Percentiles rank a stretch among this genome's conserved stretches.
These are phyloP conservation scores for Casuarina cunninghamiana DNA, from an alignment of 306 rosid genomes.

Conservation along the genomic window DNA sequence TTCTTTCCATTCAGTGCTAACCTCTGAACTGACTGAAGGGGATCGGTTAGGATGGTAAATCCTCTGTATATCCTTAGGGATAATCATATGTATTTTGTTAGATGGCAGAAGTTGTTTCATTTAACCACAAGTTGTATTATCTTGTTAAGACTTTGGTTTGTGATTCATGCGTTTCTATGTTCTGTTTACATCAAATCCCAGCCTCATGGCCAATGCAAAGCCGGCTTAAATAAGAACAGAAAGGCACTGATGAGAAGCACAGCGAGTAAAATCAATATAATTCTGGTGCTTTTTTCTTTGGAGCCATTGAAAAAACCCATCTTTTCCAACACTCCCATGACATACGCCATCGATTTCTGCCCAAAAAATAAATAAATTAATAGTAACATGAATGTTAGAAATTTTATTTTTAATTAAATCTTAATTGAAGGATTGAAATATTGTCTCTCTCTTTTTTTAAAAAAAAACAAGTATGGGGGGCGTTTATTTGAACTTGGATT, in stretches of 20 bases:
- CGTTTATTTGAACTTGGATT: too few relatives aligned
- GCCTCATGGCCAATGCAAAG: background rate
- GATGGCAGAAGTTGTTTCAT: slow-evolving; percentile 23
- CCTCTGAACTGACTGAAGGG: slow-evolving; percentile 30
- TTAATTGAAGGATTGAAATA: too few relatives aligned
- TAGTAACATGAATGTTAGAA: too few relatives aligned
- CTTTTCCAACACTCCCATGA: slow-evolving; percentile 22
- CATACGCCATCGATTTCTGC: slow-evolving; percentile 42
- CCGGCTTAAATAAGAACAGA: slow-evolving; percentile 19
- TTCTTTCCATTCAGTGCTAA: slow-evolving; percentile 35
- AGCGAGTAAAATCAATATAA: slow-evolving; percentile 18
- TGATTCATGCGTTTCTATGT: background rate
- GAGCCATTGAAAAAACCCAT: slow-evolving; percentile 16
- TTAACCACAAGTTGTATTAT: slow-evolving; percentile 20
- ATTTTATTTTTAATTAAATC: too few relatives aligned
- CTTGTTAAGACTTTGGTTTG: slow-evolving; percentile 4
- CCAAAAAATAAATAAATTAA: background rate
- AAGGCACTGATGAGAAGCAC: slow-evolving; percentile 25
- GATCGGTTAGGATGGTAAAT: slow-evolving; percentile 32
- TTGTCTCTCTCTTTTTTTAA: too few relatives aligned
- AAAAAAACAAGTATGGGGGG: too few relatives aligned
- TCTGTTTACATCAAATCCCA: too few relatives aligned
- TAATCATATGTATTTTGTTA: slow-evolving; percentile 24
- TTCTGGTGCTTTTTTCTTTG: slow-evolving; percentile 23
- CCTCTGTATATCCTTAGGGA: slow-evolving; percentile 41